phyloP scores from a whole-genome alignment of 345 rosid genomes.

The Physaria fendleri region DNA sequence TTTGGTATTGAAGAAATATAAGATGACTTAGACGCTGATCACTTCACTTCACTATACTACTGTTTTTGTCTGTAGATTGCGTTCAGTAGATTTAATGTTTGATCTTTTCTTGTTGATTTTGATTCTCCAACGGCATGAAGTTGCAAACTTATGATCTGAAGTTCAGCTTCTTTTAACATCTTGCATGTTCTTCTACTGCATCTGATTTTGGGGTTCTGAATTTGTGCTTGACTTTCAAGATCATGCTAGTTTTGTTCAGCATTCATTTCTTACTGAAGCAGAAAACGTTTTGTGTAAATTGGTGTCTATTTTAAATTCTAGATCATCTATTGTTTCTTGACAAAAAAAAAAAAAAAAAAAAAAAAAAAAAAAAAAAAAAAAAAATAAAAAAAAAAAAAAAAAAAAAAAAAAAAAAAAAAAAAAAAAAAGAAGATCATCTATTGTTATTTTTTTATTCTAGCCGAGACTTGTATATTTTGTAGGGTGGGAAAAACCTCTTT shows the following conservation, averaged over 20 bases:
- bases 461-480: no score
- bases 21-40: not conserved
- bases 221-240: not conserved
- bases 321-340: not conserved
- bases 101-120: not conserved
- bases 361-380: no score
- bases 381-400: no score
- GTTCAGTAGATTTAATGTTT: not conserved
- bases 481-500: constrained; percentile 97
- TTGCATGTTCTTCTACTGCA: not conserved
- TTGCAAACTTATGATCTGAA: not conserved
- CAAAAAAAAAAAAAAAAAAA: no score
- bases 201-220: not conserved
- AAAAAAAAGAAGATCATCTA: not conserved
- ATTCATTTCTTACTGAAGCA: not conserved
- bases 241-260: not conserved
- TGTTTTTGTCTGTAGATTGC: not conserved
- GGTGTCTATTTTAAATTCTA: not conserved
- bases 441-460: no score
- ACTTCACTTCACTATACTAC: not conserved
- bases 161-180: not conserved
- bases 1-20: not conserved
- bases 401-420: no score
- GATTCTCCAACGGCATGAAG: not conserved
- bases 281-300: not conserved